Evolutionary conservation across 2,329 filamentous ascomycete species (phyloP).

Genomic region (Aspergillus bombycis): DNA sequence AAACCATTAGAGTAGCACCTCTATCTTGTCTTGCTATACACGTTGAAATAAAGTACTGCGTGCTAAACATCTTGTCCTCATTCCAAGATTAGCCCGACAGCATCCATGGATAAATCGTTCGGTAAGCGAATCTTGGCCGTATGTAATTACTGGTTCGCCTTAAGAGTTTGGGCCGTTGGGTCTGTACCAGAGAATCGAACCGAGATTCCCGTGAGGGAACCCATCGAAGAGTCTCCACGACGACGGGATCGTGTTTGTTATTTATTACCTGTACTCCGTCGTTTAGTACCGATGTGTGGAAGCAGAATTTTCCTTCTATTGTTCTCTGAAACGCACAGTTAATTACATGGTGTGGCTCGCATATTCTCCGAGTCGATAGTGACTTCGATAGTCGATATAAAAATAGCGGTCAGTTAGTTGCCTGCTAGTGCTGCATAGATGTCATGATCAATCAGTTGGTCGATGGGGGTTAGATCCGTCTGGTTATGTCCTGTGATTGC

Average conservation of each 20-base stretch:
- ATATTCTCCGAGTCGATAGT: conserved; percentile 2
- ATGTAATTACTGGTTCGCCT: neutral
- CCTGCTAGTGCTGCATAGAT: neutral
- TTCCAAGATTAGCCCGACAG: neutral
- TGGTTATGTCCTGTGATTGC: neutral
- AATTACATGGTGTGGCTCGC: neutral
- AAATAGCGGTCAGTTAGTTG: conserved; percentile 1
- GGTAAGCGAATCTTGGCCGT: neutral
- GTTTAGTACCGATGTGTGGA: neutral
- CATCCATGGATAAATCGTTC: neutral
- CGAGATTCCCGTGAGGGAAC: conserved; percentile 4
- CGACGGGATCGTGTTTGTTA: neutral
- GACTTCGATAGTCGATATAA: neutral
- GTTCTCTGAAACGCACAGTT: neutral
- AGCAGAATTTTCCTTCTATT: neutral
- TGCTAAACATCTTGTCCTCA: neutral
- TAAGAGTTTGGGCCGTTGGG: neutral
- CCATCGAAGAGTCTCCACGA: neutral
- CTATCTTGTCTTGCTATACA: neutral
- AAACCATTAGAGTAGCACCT: neutral
- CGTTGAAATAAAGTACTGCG: neutral
- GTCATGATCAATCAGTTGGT: conserved; percentile 3
- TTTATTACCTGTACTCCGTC: conserved; percentile 1
- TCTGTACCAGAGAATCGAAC: neutral
- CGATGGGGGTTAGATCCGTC: neutral